Evolutionary conservation across 805 yeast genomes (phyloP), one percentile per base, ranked within the genome.

Genomic region (Lipomyces starkeyi): DNA sequence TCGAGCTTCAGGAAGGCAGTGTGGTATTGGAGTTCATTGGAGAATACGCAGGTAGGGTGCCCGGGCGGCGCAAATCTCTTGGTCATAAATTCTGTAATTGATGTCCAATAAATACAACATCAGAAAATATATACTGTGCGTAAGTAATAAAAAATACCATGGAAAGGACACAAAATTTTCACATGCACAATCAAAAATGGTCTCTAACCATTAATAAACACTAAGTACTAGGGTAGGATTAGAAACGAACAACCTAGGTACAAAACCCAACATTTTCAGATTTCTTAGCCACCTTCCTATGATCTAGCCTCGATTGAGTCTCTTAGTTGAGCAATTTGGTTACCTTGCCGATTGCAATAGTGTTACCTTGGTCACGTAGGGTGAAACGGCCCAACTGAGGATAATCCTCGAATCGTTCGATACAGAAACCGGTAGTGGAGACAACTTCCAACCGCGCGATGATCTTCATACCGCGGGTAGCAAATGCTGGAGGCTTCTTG

Each of bases 371-470:
- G 82, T 95, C 99, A 86, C 99, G 93, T 80, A 95, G 86, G 35
- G 99, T 95, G 81, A 95, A 95, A 82, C 99, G 89, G 79, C 99
- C 99, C 76, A 95, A 86, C 82, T 95, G 98, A 74, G 94, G 98
- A 78, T 93, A 91, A 78, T 91, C 96, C 74, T 84, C 88, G 79
- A 90, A 95, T 58, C 96, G 89, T 83, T 95, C 99, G 62, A 94
- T 89, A 83, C 98, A 95, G 52, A 95, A 91, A 29, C 97, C 94
- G 74, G 88, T 93, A 58, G 87, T 83, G 25, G 68, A 60, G 14
- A 69, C 68, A 20, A 93, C 84, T 82, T 93, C 97, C 76, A 95
- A 83, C 57, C 90, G 86, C 43, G 98, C 99, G 79, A 95, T 93
- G 75, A 95, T 87, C 88, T 92, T 94, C 98, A 94, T 94, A 76